A percentile compares a stretch with the other conserved stretches of the same genome.
phyloP scores from a whole-genome alignment of 345 rosid species.

The Durio zibethinus region DNA sequence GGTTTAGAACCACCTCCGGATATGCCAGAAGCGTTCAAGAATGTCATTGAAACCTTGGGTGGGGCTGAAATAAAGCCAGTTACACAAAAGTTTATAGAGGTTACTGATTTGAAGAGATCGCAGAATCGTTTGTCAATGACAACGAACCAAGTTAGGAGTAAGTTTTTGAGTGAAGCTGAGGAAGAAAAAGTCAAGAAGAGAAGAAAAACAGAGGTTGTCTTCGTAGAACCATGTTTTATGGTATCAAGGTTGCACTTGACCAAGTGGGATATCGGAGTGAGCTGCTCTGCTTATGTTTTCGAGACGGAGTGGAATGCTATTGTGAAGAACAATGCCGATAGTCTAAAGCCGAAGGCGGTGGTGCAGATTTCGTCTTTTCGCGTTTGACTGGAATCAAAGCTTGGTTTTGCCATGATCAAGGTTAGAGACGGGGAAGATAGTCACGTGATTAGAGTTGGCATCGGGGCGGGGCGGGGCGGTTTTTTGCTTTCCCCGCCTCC shows the following conservation, averaged over 20 bases:
- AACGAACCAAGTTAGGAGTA: not conserved
- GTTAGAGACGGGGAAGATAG: not conserved
- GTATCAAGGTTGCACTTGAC: not conserved
- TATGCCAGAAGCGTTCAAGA: not conserved
- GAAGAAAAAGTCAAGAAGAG: not conserved
- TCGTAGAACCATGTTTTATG: not conserved
- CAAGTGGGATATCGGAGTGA: not conserved
- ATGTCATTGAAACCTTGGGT: not conserved
- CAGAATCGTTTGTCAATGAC: not conserved
- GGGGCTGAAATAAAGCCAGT: not conserved
- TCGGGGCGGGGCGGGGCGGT: too few species aligned
- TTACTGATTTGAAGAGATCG: not conserved
- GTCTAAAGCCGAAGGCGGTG: not conserved
- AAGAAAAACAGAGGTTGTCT: not conserved
- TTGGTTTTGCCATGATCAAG: not conserved
- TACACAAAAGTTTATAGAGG: too few species aligned
- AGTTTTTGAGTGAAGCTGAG: not conserved
- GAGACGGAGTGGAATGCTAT: too few species aligned
- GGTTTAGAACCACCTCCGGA: too few species aligned
- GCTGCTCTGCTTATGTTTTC: not conserved
- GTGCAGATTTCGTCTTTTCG: not conserved
- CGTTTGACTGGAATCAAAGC: not conserved
- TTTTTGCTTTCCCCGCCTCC: too few species aligned
- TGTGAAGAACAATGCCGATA: too few species aligned
- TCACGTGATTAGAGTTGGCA: not conserved